phyloP scores from a whole-genome alignment of 2,329 filamentous ascomycete genomes.

The Fonsecaea multimorphosa region DNA sequence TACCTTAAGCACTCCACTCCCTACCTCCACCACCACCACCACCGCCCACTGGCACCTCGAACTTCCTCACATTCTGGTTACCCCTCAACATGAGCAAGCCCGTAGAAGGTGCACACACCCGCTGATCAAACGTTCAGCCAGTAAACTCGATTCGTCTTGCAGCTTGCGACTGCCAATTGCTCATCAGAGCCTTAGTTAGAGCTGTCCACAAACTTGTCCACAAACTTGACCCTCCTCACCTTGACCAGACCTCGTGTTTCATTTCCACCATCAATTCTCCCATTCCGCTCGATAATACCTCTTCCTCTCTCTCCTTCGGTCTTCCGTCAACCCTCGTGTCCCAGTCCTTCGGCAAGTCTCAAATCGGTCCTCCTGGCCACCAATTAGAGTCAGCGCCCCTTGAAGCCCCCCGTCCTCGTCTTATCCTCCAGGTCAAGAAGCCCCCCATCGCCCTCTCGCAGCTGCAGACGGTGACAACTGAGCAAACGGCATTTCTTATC shows the following conservation, averaged over 20 bases:
- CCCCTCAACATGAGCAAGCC: neutral
- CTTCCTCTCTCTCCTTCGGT: neutral
- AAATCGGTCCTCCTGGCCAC: neutral
- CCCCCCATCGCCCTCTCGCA: conserved; percentile 3
- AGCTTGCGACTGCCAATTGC: neutral
- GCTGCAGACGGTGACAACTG: conserved; percentile 1
- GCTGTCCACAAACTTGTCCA: neutral
- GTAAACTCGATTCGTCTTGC: no score
- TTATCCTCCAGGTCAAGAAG: neutral
- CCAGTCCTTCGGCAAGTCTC: neutral
- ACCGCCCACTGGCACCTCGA: neutral
- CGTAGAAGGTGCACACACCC: neutral
- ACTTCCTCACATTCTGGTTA: neutral
- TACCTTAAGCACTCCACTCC: neutral
- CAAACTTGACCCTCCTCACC: conserved; percentile 7
- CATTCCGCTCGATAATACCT: neutral
- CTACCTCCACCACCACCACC: neutral
- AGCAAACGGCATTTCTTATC: conserved; percentile 21
- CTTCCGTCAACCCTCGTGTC: neutral
- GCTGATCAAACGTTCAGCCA: conserved; percentile 6
- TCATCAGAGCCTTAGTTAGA: neutral
- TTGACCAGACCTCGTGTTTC: conserved; percentile 10
- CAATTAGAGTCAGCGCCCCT: neutral
- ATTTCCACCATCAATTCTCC: conserved; percentile 3
- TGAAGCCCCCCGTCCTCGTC: neutral